Evolutionary conservation across 768 basidiomycete genomes (phyloP).

Genomic region (Leucogyrophana mollusca): DNA sequence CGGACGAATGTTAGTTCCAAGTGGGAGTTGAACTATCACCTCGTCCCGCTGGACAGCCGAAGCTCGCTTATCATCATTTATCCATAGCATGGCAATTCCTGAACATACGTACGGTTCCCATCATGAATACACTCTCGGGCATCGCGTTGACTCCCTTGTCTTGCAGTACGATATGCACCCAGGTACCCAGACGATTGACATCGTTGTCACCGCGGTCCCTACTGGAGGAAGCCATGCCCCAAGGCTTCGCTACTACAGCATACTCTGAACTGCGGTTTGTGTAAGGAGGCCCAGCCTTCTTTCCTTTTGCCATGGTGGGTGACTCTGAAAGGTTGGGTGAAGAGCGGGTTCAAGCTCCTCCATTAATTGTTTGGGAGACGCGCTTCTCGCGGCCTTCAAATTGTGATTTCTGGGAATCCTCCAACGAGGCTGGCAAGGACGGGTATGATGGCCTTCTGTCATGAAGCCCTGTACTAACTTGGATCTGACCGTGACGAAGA

Average conservation of each 20-base stretch:
- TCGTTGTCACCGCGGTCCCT: constrained; percentile 12
- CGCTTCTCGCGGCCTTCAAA: too few species aligned
- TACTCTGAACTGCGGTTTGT: constrained; percentile 18
- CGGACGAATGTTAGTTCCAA: constrained; percentile 21
- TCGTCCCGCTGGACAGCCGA: constrained; percentile 22
- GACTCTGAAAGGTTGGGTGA: too few species aligned
- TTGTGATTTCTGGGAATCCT: too few species aligned
- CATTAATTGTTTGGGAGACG: too few species aligned
- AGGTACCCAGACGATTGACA: constrained; percentile 21
- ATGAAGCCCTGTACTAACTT: too few species aligned
- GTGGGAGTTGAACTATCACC: constrained; percentile 25
- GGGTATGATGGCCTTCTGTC: too few species aligned
- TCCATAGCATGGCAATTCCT: not conserved
- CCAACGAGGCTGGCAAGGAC: too few species aligned
- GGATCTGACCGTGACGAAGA: too few species aligned
- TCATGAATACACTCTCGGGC: constrained; percentile 22
- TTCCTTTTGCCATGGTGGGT: constrained; percentile 1
- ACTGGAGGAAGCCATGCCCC: constrained; percentile 14
- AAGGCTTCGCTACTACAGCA: constrained; percentile 23
- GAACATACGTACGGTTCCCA: constrained; percentile 24
- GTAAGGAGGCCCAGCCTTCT: constrained; percentile 27
- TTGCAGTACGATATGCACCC: constrained; percentile 21
- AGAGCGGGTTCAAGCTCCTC: too few species aligned
- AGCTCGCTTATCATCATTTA: not conserved
- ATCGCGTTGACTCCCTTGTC: constrained; percentile 8